Percentiles rank a stretch among this genome's conserved stretches.
phyloP scores from a whole-genome alignment of 2,329 filamentous ascomycete species.

The Aureobasidium vineae region DNA sequence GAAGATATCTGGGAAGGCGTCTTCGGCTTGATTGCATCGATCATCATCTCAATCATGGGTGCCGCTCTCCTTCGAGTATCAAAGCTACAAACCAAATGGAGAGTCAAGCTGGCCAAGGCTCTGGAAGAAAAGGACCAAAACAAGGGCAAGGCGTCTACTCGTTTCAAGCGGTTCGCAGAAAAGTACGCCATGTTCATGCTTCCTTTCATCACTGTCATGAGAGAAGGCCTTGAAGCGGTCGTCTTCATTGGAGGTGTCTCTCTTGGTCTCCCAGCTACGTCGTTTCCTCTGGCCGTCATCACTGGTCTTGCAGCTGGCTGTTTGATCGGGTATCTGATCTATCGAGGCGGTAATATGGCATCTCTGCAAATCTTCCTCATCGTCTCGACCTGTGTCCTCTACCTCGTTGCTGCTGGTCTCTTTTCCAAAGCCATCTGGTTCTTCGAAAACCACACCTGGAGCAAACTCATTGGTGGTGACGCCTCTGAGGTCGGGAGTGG shows the following conservation, averaged over 20 bases:
- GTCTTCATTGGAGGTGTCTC: constrained; percentile 84
- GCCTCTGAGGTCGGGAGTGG: constrained; percentile 63
- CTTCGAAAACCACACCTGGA: constrained; percentile 69
- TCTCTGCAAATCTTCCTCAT: constrained; percentile 77
- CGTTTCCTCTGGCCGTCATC: constrained; percentile 75
- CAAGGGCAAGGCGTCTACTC: constrained; percentile 41
- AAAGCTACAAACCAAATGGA: constrained; percentile 85
- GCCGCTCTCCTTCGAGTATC: constrained; percentile 75
- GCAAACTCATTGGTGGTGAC: constrained; percentile 61
- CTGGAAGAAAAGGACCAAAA: constrained; percentile 56
- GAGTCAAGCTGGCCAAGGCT: constrained; percentile 72
- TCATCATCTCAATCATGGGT: constrained; percentile 82
- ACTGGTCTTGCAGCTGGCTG: constrained; percentile 67
- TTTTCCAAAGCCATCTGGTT: constrained; percentile 76
- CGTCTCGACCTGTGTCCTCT: constrained; percentile 75
- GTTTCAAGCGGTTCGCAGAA: constrained; percentile 64
- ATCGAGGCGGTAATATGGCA: constrained; percentile 67
- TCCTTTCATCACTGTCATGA: constrained; percentile 82
- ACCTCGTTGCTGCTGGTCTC: constrained; percentile 78
- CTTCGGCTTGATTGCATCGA: constrained; percentile 69
- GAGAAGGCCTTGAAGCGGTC: constrained; percentile 82
- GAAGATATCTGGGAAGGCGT: constrained; percentile 81
- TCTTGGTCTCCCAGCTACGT: constrained; percentile 68
- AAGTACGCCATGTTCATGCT: constrained; percentile 85
- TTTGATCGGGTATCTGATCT: constrained; percentile 70